phyloP scores from a whole-genome alignment of 805 yeast species.

The Yamadazyma paraphyllophila region DNA sequence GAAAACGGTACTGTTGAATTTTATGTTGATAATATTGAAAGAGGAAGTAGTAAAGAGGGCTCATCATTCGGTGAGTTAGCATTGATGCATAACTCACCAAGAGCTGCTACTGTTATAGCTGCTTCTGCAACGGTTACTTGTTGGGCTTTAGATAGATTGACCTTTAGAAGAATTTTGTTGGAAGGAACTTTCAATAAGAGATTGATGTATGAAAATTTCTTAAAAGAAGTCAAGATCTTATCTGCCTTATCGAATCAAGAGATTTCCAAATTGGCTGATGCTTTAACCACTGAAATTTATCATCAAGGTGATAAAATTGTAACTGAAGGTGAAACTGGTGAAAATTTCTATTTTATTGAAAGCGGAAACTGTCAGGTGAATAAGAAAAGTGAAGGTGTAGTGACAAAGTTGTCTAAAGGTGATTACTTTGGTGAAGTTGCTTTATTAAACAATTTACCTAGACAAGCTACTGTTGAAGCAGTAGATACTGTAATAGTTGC shows the following conservation, averaged over 20 bases:
- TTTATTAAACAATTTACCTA: slow-evolving; percentile 82
- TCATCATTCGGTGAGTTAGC: slow-evolving; percentile 96
- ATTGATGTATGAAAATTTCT: slow-evolving; percentile 82
- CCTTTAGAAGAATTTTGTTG: slow-evolving; percentile 86
- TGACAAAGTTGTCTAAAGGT: slow-evolving; percentile 66
- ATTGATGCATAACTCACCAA: slow-evolving; percentile 93
- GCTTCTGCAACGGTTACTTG: slow-evolving; percentile 62
- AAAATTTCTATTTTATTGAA: slow-evolving; percentile 49
- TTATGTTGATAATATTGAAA: slow-evolving; percentile 66
- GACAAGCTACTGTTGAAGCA: slow-evolving; percentile 91
- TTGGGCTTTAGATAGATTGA: slow-evolving; percentile 92
- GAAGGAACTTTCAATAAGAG: slow-evolving; percentile 91
- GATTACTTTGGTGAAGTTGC: slow-evolving; percentile 98
- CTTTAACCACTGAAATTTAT: slow-evolving; percentile 75
- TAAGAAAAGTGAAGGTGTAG: slow-evolving; percentile 42
- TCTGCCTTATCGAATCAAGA: slow-evolving; percentile 72
- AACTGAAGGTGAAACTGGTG: slow-evolving; percentile 72
- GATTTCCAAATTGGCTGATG: slow-evolving; percentile 91
- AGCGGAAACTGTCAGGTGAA: slow-evolving; percentile 79
- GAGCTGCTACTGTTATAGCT: slow-evolving; percentile 92
- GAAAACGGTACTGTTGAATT: slow-evolving; percentile 85
- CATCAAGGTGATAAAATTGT: slow-evolving; percentile 73
- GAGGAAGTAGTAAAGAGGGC: slow-evolving; percentile 78
- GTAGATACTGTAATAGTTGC: slow-evolving; percentile 76
- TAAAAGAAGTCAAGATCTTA: slow-evolving; percentile 82